These are phyloP conservation scores for Trichosporon coremiiforme DNA, from an alignment of 1,284 basidiomycete species.

Conservation along the genomic window DNA sequence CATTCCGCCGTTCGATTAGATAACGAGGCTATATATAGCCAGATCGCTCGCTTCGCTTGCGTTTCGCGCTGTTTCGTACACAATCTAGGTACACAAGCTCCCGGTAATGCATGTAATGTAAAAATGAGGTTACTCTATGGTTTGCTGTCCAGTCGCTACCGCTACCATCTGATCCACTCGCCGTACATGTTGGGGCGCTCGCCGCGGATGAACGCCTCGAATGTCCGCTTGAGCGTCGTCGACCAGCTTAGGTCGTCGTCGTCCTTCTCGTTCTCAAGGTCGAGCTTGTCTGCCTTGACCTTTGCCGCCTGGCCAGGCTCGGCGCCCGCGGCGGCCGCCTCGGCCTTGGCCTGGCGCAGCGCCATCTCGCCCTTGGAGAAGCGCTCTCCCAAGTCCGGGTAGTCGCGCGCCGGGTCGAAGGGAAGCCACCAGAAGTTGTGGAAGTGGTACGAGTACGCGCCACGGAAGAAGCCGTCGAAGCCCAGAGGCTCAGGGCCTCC, in stretches of 20 bases:
- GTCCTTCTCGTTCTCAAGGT: slow-evolving; percentile 52
- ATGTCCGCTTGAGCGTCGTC: slow-evolving; percentile 85
- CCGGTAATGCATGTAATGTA: slow-evolving; percentile 18
- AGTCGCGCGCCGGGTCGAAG: slow-evolving; percentile 83
- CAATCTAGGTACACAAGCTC: slow-evolving; percentile 19
- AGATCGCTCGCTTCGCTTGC: not conserved
- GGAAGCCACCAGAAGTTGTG: slow-evolving; percentile 92
- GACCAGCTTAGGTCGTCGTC: slow-evolving; percentile 83
- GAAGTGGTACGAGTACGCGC: slow-evolving; percentile 82
- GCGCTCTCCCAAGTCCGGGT: slow-evolving; percentile 80
- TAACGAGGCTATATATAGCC: not conserved
- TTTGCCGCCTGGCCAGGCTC: not conserved
- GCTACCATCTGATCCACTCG: slow-evolving; percentile 65
- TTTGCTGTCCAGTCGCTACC: too few species aligned
- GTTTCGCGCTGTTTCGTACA: not conserved
- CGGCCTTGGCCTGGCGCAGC: slow-evolving; percentile 47
- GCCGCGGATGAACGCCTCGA: slow-evolving; percentile 81
- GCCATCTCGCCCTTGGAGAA: slow-evolving; percentile 74
- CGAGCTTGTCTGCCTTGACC: slow-evolving; percentile 21
- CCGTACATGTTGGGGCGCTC: slow-evolving; percentile 91
- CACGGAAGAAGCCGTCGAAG: slow-evolving; percentile 82
- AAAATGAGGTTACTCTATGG: slow-evolving; percentile 16
- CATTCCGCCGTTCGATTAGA: not conserved
- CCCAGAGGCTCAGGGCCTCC: slow-evolving; percentile 74
- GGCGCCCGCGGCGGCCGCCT: slow-evolving; percentile 19